Evolutionary conservation across 208 protist species (phyloP).

Genomic region (Naegleria lovaniensis): DNA sequence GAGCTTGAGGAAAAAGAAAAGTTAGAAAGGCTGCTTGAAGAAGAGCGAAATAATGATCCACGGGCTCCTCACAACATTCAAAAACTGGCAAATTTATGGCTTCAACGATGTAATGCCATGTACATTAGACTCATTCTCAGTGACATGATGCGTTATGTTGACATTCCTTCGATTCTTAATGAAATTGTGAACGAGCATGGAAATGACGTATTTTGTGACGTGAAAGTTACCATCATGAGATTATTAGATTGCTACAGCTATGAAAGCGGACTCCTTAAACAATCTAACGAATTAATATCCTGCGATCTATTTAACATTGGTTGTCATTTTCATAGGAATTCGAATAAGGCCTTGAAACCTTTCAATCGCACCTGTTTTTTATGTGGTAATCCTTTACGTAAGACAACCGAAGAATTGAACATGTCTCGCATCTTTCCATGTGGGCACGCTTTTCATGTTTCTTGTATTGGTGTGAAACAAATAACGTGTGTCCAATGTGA

Average conservation of each 20-base stretch:
- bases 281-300: background rate
- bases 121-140: background rate
- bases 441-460: background rate
- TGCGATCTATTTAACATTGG: background rate
- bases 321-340: background rate
- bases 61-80: slow-evolving; percentile 10
- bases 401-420: background rate
- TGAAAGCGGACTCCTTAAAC: background rate
- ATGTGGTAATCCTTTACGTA: background rate
- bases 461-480: background rate
- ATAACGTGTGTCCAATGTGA: background rate
- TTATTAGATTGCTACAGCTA: background rate
- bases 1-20: background rate
- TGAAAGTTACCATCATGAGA: background rate
- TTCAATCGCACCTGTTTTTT: background rate
- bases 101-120: background rate
- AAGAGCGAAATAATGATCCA: slow-evolving; percentile 1
- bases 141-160: slow-evolving; percentile 15
- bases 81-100: slow-evolving; percentile 1
- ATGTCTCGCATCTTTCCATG: background rate
- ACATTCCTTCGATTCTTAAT: slow-evolving; percentile 10
- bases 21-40: background rate
- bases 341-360: background rate
- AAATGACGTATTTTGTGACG: background rate
- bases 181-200: background rate